A percentile compares a stretch with the other conserved stretches of the same genome.
Evolutionary conservation across 192 early-diverging fungal species (phyloP).

Genomic region (Kappamyces sp.): DNA sequence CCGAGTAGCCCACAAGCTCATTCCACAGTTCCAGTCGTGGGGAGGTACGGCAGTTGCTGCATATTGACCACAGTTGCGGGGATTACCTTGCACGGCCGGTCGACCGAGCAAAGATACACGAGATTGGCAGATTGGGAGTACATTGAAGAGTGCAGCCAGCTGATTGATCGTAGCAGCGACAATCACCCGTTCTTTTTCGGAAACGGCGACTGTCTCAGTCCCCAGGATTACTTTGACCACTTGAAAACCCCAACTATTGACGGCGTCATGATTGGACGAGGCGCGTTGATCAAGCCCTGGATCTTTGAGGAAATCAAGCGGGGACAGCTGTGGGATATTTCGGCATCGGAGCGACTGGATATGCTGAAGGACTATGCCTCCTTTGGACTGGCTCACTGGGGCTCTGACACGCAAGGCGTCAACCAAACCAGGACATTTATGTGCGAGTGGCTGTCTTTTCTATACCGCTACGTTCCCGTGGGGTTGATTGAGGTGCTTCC

Average conservation of each 20-base stretch:
- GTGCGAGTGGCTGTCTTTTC: constrained; percentile 48
- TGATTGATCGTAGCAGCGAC: constrained; percentile 12
- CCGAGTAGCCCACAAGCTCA: constrained; percentile 65
- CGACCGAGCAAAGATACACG: constrained; percentile 87
- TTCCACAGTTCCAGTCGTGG: constrained; percentile 61
- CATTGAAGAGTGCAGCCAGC: constrained; percentile 54
- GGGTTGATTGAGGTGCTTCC: constrained; percentile 90
- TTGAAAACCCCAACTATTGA: constrained; percentile 58
- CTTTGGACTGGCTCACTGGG: constrained; percentile 96
- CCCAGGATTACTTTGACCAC: constrained; percentile 73
- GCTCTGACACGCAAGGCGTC: constrained; percentile 81
- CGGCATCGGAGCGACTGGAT: constrained; percentile 81
- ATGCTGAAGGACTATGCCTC: constrained; percentile 75
- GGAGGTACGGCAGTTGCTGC: constrained; percentile 39
- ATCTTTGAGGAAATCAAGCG: constrained; percentile 91
- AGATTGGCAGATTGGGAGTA: constrained; percentile 90
- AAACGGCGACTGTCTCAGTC: constrained; percentile 71
- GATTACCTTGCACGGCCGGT: constrained; percentile 84
- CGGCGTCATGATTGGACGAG: constrained; percentile 89
- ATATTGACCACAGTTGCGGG: no score
- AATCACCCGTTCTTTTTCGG: constrained; percentile 55
- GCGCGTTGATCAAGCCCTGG: constrained; percentile 96
- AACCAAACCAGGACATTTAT: constrained; percentile 68
- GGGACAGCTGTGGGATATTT: constrained; percentile 84
- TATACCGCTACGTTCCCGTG: constrained; percentile 78